Evolutionary conservation across 2,329 filamentous ascomycete genomes (phyloP), one percentile per base, ranked within the genome.

Genomic region (Leptoxyphium fumago): DNA sequence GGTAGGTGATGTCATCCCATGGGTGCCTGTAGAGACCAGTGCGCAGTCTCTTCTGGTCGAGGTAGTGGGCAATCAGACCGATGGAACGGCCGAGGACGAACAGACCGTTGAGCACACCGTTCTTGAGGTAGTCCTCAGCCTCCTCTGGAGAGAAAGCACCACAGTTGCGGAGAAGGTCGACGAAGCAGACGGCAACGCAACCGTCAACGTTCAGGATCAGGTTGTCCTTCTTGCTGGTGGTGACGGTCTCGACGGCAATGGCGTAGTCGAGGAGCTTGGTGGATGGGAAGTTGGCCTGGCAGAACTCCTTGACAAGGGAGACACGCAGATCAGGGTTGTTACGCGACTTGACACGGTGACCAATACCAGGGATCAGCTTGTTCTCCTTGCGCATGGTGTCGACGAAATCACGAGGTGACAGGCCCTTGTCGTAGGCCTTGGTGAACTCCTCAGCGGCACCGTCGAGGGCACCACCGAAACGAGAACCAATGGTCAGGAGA

Each of bases 321-420:
- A 98, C 91, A 77, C 91, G 91, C 57, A 98, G 82, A 79, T 98
- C 91, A 51, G 91, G 91, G 81, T 98, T 98, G 78, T 96, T 95
- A 61, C 91, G 84, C 55, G 91, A 98, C 80, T 98, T 98, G 76
- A 98, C 85, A 70, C 88, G 86, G 78, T 98, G 91, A 58, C 91
- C 91, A 59, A 98, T 98, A 75, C 91, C 91, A 52, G 91, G 91
- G 58, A 98, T 96, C 58, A 98, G 87, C 78, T 96, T 98, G 82
- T 98, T 98, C 72, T 91, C 86, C 77, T 96, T 98, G 69, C 91
- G 81, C 89, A 96, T 96, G 57, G 75, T 84, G 73, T 98, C 91
- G 54, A 98, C 91, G 60, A 98, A 98, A 70, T 98, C 91, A 77
- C 91, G 88, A 48, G 91, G 91, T 73, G 83, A 93, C 55, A 96